A percentile compares a stretch with the other conserved stretches of the same genome.
Evolutionary conservation across 1,284 basidiomycete species (phyloP).

Genomic region (Erythrobasidium hasegawianum): DNA sequence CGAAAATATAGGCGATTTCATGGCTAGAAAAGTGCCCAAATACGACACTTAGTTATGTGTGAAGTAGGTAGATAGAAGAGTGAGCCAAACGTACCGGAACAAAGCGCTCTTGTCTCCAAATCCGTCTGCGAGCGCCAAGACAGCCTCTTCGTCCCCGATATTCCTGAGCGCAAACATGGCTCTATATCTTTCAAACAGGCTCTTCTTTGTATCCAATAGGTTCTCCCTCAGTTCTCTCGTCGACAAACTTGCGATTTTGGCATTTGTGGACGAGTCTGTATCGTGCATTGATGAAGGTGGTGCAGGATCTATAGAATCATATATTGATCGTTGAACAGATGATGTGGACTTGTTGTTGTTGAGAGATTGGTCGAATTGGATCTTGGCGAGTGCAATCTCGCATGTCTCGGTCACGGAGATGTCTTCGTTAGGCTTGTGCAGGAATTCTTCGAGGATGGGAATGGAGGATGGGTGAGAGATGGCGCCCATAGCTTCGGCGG

Average conservation of each 20-base stretch:
- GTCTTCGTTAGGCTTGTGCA: conserved; percentile 61
- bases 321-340: conserved; percentile 53
- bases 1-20: conserved; percentile 97
- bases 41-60: conserved; percentile 6
- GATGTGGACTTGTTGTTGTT: neutral
- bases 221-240: conserved; percentile 57
- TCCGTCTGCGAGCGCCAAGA: conserved; percentile 84
- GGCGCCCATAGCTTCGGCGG: conserved; percentile 96
- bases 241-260: conserved; percentile 35
- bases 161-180: conserved; percentile 98
- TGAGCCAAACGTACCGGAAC: conserved; percentile 67
- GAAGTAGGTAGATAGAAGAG: conserved; percentile 3
- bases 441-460: conserved; percentile 68
- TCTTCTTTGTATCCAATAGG: conserved; percentile 65
- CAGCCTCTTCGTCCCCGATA: conserved; percentile 70
- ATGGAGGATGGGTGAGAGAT: conserved; percentile 70
- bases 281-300: conserved; percentile 53
- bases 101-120: conserved; percentile 81
- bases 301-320: conserved; percentile 91
- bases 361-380: conserved; percentile 69
- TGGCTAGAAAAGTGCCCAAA: conserved; percentile 58
- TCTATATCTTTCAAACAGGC: conserved; percentile 90
- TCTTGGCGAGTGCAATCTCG: conserved; percentile 93
- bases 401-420: conserved; percentile 91
- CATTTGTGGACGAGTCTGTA: conserved; percentile 16